These are phyloP conservation scores for Phytophthora macrochlamydospora DNA, from an alignment of 352 stramenopile species.

Conservation along the genomic window DNA sequence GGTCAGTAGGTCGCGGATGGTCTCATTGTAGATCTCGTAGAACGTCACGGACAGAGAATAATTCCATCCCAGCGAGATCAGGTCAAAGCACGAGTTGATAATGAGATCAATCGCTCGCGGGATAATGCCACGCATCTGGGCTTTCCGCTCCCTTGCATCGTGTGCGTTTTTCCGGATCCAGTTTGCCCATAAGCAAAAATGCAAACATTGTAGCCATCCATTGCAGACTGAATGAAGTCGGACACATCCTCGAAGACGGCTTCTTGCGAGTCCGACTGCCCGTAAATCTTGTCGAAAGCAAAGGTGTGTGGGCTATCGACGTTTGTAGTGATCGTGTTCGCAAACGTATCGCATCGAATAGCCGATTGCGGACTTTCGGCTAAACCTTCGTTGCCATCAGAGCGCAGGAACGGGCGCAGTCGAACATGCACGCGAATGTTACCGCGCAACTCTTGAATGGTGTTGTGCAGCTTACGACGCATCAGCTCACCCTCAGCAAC, in stretches of 20 bases:
- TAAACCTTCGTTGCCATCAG: slow-evolving; percentile 67
- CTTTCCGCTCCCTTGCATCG: slow-evolving; percentile 98
- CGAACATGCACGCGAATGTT: slow-evolving; percentile 99
- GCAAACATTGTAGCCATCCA: slow-evolving; percentile 99
- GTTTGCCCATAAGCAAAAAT: slow-evolving; percentile 99
- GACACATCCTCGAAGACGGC: slow-evolving; percentile 94
- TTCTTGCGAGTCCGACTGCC: slow-evolving; percentile 94
- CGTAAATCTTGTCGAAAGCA: slow-evolving; percentile 98
- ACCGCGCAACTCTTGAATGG: slow-evolving; percentile 98
- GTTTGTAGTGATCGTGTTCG: slow-evolving; percentile 74
- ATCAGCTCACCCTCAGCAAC: slow-evolving; percentile 70
- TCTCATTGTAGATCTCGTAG: slow-evolving; percentile 99
- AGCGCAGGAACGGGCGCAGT: slow-evolving; percentile 91
- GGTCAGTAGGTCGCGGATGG: slow-evolving; percentile 97
- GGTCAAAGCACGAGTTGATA: slow-evolving; percentile 74
- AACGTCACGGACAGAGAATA: slow-evolving; percentile 98
- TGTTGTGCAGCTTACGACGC: slow-evolving; percentile 98
- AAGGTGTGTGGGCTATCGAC: slow-evolving; percentile 89
- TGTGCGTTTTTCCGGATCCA: slow-evolving; percentile 97
- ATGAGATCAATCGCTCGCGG: slow-evolving; percentile 95
- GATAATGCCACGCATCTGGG: slow-evolving; percentile 98
- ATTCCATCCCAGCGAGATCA: slow-evolving; percentile 91
- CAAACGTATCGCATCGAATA: slow-evolving; percentile 73
- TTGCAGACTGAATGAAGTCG: slow-evolving; percentile 90
- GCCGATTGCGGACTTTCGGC: slow-evolving; percentile 54